phyloP scores from a whole-genome alignment of 495 filamentous ascomycete genomes.

The Lepraria neglecta region DNA sequence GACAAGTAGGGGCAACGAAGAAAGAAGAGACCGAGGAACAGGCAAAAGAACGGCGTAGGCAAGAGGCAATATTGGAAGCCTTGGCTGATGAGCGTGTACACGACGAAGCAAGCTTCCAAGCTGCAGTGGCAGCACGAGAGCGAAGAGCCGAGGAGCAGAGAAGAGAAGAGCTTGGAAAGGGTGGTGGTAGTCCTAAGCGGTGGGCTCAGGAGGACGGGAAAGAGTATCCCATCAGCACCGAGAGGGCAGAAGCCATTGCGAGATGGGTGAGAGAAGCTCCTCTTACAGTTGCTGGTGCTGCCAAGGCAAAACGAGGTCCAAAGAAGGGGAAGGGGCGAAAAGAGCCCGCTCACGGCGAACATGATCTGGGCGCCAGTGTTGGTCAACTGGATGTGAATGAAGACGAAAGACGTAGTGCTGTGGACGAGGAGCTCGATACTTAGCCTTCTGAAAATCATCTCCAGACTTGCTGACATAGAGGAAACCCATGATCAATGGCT shows the following conservation, averaged over 20 bases:
- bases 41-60: conserved; percentile 50
- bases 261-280: conserved; percentile 66
- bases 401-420: background rate
- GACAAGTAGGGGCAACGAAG: conserved; percentile 31
- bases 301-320: conserved; percentile 17
- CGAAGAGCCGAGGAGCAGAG: conserved; percentile 30
- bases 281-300: conserved; percentile 12
- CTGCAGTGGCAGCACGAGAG: conserved; percentile 54
- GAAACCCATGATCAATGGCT: too few species aligned
- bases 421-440: background rate
- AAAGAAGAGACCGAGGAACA: conserved; percentile 45
- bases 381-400: conserved; percentile 1
- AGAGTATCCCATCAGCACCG: conserved; percentile 63
- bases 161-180: conserved; percentile 20
- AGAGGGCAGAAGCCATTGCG: conserved; percentile 59
- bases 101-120: conserved; percentile 57
- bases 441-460: background rate
- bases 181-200: conserved; percentile 40
- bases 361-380: conserved; percentile 1
- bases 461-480: background rate
- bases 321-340: conserved; percentile 16
- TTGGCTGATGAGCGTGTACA: conserved; percentile 58
- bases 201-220: conserved; percentile 60
- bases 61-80: conserved; percentile 59
- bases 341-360: background rate